Base-by-base conservation (phyloP, 192 early-diverging fungal species). In the Chytriomyces confervae region DNA sequence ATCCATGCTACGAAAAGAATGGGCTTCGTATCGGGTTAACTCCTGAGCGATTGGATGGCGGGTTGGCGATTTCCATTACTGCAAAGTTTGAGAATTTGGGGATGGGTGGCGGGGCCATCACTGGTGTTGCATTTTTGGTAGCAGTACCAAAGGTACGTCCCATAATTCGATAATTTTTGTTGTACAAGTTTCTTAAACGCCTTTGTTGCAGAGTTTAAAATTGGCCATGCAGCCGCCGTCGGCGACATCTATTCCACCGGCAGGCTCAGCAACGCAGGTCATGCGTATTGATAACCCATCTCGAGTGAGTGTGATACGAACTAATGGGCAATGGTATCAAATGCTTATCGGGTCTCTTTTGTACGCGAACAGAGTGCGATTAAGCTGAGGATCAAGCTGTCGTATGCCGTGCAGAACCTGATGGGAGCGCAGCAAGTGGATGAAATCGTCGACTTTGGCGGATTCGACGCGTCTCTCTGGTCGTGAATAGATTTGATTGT, bases 201-300 rank as follows among this genome's bases (percentile, higher is more conserved):
- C 3, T 60, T 57, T 57, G 2, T 20, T 57, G 20, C 60, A 83
- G 86, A 93, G 91, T 53, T 91, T 97, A 71, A 91, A 93, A 82
- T 86, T 98, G 64, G 91, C 92, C 75, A 94, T 98, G 88, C 86
- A 89, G 43, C 90, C 95, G 36, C 91, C 95, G 0, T 93, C 91
- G 6, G 85, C 86, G 6, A 95, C 85, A 75, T 81, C 80, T 3
- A 83, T 97, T 66, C 76, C 84, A 16, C 85, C 87, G 27, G 91
- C 90, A 8, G 78, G 81, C 27, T 83, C 81, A 5, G 95, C 91
- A 27, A 92, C 89, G 16, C 98, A 99, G 77, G 44, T 86, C 13
- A 89, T 99, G 85, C 88, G 89, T 49, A 90, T 98, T 65, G 91
- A 94, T 29, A 98, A 99, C 78, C 96, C 97, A 5, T 81, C 87